These are phyloP conservation scores for Rosa hybrid DNA, from an alignment of 331 rosid genomes.

Conservation along the genomic window DNA sequence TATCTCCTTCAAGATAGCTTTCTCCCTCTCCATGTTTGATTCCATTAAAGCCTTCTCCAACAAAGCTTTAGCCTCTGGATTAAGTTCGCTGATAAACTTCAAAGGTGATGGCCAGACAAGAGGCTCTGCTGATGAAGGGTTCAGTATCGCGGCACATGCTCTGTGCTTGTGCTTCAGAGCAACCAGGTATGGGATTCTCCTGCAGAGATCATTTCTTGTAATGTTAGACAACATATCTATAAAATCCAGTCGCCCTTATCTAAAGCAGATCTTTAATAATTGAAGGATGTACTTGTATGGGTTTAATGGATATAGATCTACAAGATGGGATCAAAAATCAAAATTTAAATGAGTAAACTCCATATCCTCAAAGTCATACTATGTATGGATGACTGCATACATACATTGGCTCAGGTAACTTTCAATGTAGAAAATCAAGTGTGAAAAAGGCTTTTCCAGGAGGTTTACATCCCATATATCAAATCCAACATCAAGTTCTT, in stretches of 20 bases:
- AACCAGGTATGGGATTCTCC: conserved; percentile 75
- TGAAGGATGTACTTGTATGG: neutral
- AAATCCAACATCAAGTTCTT: neutral
- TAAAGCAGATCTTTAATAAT: neutral
- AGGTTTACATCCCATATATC: neutral
- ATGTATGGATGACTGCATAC: neutral
- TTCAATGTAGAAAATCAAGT: neutral
- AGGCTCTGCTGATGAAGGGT: conserved; percentile 89
- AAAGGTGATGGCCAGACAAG: conserved; percentile 94
- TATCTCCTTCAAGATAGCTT: conserved; percentile 55
- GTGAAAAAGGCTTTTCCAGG: neutral
- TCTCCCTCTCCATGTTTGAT: conserved; percentile 87
- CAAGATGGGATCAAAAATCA: neutral
- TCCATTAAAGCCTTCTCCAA: conserved; percentile 79
- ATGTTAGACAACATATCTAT: conserved; percentile 2
- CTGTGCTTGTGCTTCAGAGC: conserved; percentile 70
- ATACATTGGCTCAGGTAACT: neutral
- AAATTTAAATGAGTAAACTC: neutral
- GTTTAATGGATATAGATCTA: neutral
- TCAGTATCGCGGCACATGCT: conserved; percentile 70
- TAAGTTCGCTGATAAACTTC: conserved; percentile 81
- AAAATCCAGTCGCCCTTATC: neutral
- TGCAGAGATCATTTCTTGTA: conserved; percentile 31
- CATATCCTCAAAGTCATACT: neutral
- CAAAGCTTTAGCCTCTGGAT: conserved; percentile 77